Conservation (phyloP, 768 basidiomycete genomes). For the Chalciporus piperatus region DNA sequence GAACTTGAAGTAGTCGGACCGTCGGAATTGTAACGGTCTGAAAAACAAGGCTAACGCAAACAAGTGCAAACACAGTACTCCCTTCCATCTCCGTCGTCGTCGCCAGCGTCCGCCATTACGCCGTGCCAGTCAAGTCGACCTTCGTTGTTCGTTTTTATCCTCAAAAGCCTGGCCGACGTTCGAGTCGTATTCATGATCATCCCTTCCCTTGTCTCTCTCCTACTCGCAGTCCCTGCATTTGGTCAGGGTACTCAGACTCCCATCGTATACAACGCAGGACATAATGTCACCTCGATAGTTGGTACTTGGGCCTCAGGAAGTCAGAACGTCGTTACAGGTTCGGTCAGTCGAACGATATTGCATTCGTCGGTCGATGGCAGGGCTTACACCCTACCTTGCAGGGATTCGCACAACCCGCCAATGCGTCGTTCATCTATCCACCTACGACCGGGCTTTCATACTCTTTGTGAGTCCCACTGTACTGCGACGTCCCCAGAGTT, state of each 20-base stretch:
- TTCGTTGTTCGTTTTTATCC: not conserved
- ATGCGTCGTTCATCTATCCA: constrained; percentile 82
- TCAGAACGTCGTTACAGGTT: constrained; percentile 72
- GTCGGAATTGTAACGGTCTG: constrained; percentile 6
- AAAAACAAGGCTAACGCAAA: constrained; percentile 18
- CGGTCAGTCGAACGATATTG: constrained; percentile 51
- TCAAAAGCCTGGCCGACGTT: constrained; percentile 1
- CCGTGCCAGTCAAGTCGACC: constrained; percentile 10
- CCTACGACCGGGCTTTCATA: constrained; percentile 80
- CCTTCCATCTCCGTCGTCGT: constrained; percentile 33
- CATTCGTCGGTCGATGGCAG: no score
- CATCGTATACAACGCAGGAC: constrained; percentile 41
- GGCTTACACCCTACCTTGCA: constrained; percentile 27
- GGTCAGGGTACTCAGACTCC: constrained; percentile 24
- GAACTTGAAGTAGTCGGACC: no score
- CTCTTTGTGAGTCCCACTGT: constrained; percentile 66
- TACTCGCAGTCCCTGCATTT: constrained; percentile 29
- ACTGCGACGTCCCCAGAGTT: no score
- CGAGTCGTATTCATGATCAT: constrained; percentile 10
- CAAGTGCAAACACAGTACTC: constrained; percentile 21
- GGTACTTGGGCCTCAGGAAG: constrained; percentile 91
- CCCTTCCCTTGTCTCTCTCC: constrained; percentile 23
- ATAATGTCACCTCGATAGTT: constrained; percentile 66
- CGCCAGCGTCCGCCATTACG: constrained; percentile 14
- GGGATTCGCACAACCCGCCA: constrained; percentile 84